Percentiles rank a stretch among this genome's conserved stretches.
phyloP scores from a whole-genome alignment of 1,284 basidiomycete genomes.

The Ceraceosorus guamensis region DNA sequence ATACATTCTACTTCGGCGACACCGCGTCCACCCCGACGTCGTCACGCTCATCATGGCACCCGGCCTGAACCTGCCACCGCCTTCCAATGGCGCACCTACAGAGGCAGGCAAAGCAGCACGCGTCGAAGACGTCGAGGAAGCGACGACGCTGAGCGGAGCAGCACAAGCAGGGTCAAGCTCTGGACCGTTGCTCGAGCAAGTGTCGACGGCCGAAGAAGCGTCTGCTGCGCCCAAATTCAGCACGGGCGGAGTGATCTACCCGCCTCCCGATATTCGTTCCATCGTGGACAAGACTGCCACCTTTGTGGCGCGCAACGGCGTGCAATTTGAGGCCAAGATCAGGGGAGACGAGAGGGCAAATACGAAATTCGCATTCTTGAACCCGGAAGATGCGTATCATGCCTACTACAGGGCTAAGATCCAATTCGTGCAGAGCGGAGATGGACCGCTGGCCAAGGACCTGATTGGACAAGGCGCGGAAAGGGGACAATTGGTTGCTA shows the following conservation, averaged over 20 bases:
- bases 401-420: conserved; percentile 40
- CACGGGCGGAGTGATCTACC: conserved; percentile 45
- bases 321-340: conserved; percentile 44
- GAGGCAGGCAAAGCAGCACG: conserved; percentile 6
- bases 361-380: conserved; percentile 42
- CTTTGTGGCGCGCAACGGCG: conserved; percentile 63
- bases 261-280: conserved; percentile 56
- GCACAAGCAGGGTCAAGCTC: conserved; percentile 1
- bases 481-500: background rate
- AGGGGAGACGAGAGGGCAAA: conserved; percentile 31
- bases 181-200: background rate
- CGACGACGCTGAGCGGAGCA: conserved; percentile 15
- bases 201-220: background rate
- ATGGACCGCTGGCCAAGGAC: conserved; percentile 8
- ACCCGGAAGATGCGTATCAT: conserved; percentile 39
- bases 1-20: no score
- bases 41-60: no score
- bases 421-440: conserved; percentile 26
- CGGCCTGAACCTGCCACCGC: no score
- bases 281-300: conserved; percentile 93
- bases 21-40: no score
- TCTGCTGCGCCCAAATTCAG: conserved; percentile 24
- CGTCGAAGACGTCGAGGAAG: conserved; percentile 24
- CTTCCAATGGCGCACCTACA: no score
- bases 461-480: conserved; percentile 4